Evolutionary conservation across 2,329 filamentous ascomycete species (phyloP).

Genomic region (Fusarium sp.): DNA sequence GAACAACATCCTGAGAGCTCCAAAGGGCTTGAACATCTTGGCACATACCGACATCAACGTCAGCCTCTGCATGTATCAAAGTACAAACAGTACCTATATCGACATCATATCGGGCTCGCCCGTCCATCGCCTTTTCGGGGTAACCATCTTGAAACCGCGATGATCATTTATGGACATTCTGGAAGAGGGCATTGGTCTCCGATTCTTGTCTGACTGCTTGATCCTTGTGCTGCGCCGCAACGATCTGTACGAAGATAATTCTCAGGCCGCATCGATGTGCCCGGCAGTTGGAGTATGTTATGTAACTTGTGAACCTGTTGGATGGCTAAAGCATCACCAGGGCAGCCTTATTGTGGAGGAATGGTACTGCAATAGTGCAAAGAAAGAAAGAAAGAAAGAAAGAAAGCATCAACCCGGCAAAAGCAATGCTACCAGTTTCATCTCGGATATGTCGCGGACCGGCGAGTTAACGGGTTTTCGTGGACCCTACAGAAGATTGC

Average conservation of each 20-base stretch:
- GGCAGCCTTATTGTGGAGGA: too few relatives aligned
- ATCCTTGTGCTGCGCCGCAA: constrained; percentile 29
- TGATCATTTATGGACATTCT: background rate
- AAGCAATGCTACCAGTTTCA: constrained; percentile 45
- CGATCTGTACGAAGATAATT: constrained; percentile 12
- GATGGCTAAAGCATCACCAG: too few relatives aligned
- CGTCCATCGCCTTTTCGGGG: constrained; percentile 5
- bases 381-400: too few relatives aligned
- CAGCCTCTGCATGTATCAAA: background rate
- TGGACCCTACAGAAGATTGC: background rate
- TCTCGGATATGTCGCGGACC: constrained; percentile 39
- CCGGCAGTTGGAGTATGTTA: constrained; percentile 24
- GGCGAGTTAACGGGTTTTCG: constrained; percentile 16
- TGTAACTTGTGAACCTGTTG: constrained; percentile 18
- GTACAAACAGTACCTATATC: too few relatives aligned
- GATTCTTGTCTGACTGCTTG: too few relatives aligned
- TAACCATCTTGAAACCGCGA: constrained; percentile 10
- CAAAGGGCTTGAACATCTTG: constrained; percentile 13
- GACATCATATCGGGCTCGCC: background rate
- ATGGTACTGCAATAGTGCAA: background rate
- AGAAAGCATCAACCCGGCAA: constrained; percentile 20
- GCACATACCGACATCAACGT: constrained; percentile 31
- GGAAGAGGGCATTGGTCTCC: constrained; percentile 1
- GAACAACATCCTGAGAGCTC: constrained; percentile 6
- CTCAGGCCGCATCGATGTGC: constrained; percentile 35